Evolutionary conservation across 345 rosid species (phyloP), one percentile per base, ranked within the genome.

Genomic region (Tarenaya hassleriana): DNA sequence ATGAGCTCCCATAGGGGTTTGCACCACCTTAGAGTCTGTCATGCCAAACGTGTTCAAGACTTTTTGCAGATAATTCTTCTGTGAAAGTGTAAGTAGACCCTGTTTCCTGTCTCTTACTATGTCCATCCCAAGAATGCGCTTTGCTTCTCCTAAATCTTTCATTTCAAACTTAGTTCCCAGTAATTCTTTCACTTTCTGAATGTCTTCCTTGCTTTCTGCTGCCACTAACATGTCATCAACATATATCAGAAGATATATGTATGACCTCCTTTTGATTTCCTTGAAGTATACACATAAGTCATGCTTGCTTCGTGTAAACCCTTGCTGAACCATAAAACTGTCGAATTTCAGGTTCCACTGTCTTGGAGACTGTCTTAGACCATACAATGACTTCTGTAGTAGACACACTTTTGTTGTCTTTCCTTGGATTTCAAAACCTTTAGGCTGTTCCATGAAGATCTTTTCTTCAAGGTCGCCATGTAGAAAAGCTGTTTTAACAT

Each of bases 201-300:
- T 42, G 10, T 5, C 21, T 15, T 10, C 13, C 21, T 15, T 15
- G 7, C 14, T 13, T 16, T 42, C 14, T 4, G 47, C 17, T 2
- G 47, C 47, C 11, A 42, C 21, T 16, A 42, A 15, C 21, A 42
- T 42, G 21, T 42, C 21, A 7, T 42, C 47, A 9, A 42, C 47
- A 13, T 42, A 42, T 5, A 42, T 3, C 1, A 42, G 18, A 5
- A 12, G 18, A 15, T 42, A 42, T 1, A 41, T 4, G 24, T 6
- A 34, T 0, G 34, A 39, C 4, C 34, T 33, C 20, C 40, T 35
- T 1, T 2, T 1, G 1, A 10, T 1, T 0, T n/a, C 10, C 6
- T 32, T 40, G 1, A 29, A 2, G 1, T 41, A 55, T 0, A 4
- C 27, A 16, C 40, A 24, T 2, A 5, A 19, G 3, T 55, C 29